These are phyloP conservation scores for Populus hybrid DNA, from an alignment of 441 rosid genomes.

Conservation along the genomic window DNA sequence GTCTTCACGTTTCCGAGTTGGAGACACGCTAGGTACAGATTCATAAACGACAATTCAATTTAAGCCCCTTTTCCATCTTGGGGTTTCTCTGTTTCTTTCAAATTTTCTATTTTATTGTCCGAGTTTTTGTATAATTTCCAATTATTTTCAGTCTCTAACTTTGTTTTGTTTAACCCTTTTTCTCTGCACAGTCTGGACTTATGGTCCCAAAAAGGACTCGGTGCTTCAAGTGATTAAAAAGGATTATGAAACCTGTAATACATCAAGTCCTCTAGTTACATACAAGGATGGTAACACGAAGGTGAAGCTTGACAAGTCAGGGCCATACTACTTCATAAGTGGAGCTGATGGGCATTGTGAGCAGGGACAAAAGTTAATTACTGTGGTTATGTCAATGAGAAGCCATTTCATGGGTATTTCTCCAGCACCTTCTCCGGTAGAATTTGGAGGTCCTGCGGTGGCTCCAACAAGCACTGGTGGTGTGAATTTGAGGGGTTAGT, in stretches of 20 bases:
- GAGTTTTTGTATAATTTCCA: no score
- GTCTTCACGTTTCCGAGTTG: not conserved
- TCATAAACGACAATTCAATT: not conserved
- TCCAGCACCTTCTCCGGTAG: not conserved
- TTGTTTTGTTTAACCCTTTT: not conserved
- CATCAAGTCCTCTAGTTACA: constrained; percentile 31
- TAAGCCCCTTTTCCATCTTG: not conserved
- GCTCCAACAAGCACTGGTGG: not conserved
- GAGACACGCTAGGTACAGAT: not conserved
- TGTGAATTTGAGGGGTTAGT: not conserved
- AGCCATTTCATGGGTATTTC: not conserved
- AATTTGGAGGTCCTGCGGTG: not conserved
- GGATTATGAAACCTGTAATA: constrained; percentile 41
- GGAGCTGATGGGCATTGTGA: constrained; percentile 46
- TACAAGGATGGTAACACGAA: constrained; percentile 42
- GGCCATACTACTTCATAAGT: constrained; percentile 55
- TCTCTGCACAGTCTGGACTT: constrained; percentile 36
- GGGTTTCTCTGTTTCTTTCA: not conserved
- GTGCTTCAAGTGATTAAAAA: constrained; percentile 50
- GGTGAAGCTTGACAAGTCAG: constrained; percentile 39
- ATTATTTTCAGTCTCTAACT: not conserved
- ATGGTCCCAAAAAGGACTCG: constrained; percentile 44
- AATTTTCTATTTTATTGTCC: not conserved
- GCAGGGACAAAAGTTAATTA: constrained; percentile 45
- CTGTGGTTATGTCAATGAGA: constrained; percentile 29